Evolutionary conservation across 2,329 filamentous ascomycete genomes (phyloP), one percentile per base, ranked within the genome.

Genomic region (Zymoseptoria ardabiliae): DNA sequence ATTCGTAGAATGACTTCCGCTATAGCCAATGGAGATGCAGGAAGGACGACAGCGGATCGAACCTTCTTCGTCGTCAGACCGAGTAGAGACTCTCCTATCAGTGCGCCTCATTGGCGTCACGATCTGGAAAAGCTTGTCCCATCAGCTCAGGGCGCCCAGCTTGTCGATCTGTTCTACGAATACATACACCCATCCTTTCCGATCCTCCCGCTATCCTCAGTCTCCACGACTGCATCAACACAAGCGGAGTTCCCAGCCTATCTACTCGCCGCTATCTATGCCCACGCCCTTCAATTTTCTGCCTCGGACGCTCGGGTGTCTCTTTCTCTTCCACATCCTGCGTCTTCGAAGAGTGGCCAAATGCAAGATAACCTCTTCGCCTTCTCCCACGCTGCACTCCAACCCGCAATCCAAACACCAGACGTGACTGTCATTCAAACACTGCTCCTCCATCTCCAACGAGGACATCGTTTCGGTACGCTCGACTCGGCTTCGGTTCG

Each of bases 131-230:
- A 67, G 0, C 70, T 74, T 58, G 66, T 75, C 3, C 63, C 62
- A 50, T 61, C 70, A 7, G 63, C 68, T 6, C 66, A 69, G 13
- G 74, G 75, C 25, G 70, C 73, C 53, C 66, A 75, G 53, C 68
- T 78, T 6, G 71, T 78, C 25, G 69, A 69, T 13, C 68, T 78
- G 11, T 73, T 76, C 66, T 74, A 75, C 60, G 71, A 70, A 63
- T 77, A 77, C 63, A 73, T 78, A 55, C 73, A 78, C 53, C 76
- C 76, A 13, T 77, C 77, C 64, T 78, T 78, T 62, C 76, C 76
- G 4, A 71, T 78, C 11, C 58, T 78, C 3, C 35, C 35, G 3
- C 35, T 17, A n/a, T n/a, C 13, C 17, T 6, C 5, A 17, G 8
- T 28, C 25, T 45, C 35, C 11, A 45, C 2, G 13, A 45, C 17